Conservation (phyloP, 768 basidiomycete genomes). For the Clathrus columnatus region DNA sequence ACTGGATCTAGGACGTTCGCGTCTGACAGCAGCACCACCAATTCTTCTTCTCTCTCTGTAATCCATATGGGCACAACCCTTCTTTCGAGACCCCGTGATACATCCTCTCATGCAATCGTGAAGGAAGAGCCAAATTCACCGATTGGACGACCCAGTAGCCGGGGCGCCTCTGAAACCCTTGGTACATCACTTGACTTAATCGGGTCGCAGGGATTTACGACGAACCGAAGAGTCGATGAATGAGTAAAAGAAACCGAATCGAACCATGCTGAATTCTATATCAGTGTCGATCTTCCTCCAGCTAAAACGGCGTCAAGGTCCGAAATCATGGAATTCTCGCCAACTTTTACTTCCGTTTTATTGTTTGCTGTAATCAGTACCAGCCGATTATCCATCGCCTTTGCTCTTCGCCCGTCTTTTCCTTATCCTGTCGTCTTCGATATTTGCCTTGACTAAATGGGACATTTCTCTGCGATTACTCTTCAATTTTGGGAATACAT, state of each 20-base stretch:
- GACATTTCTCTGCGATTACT: neutral
- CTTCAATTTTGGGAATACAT: neutral
- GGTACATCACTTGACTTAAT: neutral
- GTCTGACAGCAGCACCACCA: neutral
- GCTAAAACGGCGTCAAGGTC: neutral
- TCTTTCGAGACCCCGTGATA: neutral
- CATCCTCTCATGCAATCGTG: neutral
- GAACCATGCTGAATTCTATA: neutral
- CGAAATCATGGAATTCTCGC: neutral
- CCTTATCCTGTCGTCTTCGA: neutral
- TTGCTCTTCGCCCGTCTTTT: neutral
- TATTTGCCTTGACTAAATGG: neutral
- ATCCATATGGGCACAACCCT: neutral
- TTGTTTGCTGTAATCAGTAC: neutral
- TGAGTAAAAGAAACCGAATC: neutral
- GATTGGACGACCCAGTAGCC: neutral
- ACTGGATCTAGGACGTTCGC: neutral
- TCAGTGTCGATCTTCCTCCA: neutral
- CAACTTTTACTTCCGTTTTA: neutral
- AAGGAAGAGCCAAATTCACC: neutral
- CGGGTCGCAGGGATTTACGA: neutral
- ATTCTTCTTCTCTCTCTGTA: neutral
- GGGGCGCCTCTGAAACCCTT: neutral
- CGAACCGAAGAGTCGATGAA: neutral
- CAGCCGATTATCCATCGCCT: neutral